These are phyloP conservation scores for Venturia oleaginea DNA, from an alignment of 2,329 filamentous ascomycete genomes.

Conservation along the genomic window DNA sequence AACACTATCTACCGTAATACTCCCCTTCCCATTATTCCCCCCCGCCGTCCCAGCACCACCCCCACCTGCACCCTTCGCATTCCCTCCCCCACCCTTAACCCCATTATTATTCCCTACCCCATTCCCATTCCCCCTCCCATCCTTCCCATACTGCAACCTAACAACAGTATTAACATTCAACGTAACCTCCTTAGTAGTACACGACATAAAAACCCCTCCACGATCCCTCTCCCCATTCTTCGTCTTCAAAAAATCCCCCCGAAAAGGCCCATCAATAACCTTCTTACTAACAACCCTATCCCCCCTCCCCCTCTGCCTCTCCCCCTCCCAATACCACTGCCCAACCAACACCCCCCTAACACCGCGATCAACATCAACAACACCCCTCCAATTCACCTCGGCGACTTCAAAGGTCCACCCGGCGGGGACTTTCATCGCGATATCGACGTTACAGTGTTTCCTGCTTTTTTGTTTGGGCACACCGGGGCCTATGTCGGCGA, in stretches of 20 bases:
- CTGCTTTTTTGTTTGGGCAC: not conserved
- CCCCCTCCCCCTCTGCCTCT: not conserved
- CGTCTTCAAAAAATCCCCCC: not conserved
- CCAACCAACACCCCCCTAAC: conserved; percentile 2
- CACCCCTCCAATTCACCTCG: conserved; percentile 4
- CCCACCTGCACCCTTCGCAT: not conserved
- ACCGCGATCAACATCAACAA: conserved; percentile 3
- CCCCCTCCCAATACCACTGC: conserved; percentile 3
- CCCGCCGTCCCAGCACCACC: not conserved
- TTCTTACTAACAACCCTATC: not conserved
- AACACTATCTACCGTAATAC: conserved; percentile 1
- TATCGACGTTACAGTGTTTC: not conserved
- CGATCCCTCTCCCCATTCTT: not conserved
- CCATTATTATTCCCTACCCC: not conserved
- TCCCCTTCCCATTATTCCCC: not conserved
- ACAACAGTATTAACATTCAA: conserved; percentile 7
- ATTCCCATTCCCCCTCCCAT: not conserved
- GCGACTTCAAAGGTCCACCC: conserved; percentile 9
- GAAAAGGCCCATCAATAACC: not conserved
- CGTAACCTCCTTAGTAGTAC: not conserved
- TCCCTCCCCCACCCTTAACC: not conserved
- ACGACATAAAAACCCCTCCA: not conserved
- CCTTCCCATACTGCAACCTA: not conserved
- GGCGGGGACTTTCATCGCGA: not conserved
- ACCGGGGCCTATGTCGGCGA: not conserved